Base-by-base conservation (phyloP, 176 grass and related monocot species). In the Triticum turgidum region DNA sequence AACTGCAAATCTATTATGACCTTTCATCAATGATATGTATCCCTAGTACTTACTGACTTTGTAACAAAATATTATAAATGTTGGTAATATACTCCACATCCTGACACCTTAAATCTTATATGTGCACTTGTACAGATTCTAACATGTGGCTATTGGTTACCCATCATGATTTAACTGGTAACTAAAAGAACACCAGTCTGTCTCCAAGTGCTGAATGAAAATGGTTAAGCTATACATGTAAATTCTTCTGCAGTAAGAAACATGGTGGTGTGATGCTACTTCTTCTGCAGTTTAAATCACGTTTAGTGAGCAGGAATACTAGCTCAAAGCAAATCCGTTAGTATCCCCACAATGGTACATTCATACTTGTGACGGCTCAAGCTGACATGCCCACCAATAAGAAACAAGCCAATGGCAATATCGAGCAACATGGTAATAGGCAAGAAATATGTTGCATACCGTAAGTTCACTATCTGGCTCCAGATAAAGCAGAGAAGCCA, bases 401-500 rank as follows among this genome's bases (percentile, higher is more conserved):
- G 9, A 34, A 80, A 86, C 34, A 17, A 62, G 12, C 6, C 32
- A 82, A 82, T 66, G 61, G 30, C 30, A 78, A 77, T 65, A 61
- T 45, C 12, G 49, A 66, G n/a, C 69, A 65, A 49, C 80, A 65
- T 61, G 61, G 67, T 84, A 79, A 62, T 75, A 80, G 12, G 9
- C 7, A 79, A 86, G 84, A 70, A 84, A 89, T 32, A 65, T 69
- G 37, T 58, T 65, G 56, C 90, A 9, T 94, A 99, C 97, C 97
- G 92, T 99, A 56, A 99, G 92, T 89, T 99, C 97, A 17, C 94
- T 89, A 76, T 99, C 97, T 78, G 97, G 83, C 52, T 99, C 94
- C 38, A 99, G 84, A 90, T 97, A 99, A 82, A 99, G 97, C 58
- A 97, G 87, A 70, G 94, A 99, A 87, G 97, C 90, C 80, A 99